These are phyloP conservation scores for Dictyostelium brefeldianum DNA, from an alignment of 78 protist species.

Conservation along the genomic window DNA sequence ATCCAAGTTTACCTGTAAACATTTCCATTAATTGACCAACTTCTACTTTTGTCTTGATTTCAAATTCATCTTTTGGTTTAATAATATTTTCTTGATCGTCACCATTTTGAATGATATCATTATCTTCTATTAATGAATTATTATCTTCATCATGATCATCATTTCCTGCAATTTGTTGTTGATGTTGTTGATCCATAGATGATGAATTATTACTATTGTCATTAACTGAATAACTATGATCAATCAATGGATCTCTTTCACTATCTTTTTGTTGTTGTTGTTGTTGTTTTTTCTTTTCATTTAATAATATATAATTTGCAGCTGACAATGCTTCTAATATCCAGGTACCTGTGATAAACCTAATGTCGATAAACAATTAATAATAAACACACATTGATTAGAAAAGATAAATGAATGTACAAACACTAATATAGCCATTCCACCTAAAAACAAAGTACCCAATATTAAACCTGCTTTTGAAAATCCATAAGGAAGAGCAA, in stretches of 20 bases:
- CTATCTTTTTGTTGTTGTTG: not conserved
- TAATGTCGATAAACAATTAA: not conserved
- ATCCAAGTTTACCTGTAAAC: conserved; percentile 67
- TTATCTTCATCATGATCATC: too few species aligned
- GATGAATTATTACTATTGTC: too few species aligned
- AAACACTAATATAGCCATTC: conserved; percentile 76
- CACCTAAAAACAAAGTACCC: conserved; percentile 63
- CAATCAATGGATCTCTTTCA: conserved; percentile 10
- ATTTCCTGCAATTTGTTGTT: too few species aligned
- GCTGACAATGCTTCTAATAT: conserved; percentile 73
- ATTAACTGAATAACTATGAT: not conserved
- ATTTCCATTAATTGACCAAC: conserved; percentile 55
- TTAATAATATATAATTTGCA: conserved; percentile 46
- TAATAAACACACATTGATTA: not conserved
- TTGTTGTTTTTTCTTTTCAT: not conserved
- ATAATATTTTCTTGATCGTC: not conserved
- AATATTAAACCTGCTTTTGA: conserved; percentile 77
- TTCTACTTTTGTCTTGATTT: conserved; percentile 41
- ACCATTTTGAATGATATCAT: not conserved
- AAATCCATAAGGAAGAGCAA: conserved; percentile 83
- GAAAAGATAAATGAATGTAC: not conserved
- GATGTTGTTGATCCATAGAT: too few species aligned
- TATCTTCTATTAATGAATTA: too few species aligned
- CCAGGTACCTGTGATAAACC: conserved; percentile 72
- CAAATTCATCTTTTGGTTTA: too few species aligned